Base-by-base conservation (phyloP, 768 basidiomycete genomes). In the Auricularia heimuer region DNA sequence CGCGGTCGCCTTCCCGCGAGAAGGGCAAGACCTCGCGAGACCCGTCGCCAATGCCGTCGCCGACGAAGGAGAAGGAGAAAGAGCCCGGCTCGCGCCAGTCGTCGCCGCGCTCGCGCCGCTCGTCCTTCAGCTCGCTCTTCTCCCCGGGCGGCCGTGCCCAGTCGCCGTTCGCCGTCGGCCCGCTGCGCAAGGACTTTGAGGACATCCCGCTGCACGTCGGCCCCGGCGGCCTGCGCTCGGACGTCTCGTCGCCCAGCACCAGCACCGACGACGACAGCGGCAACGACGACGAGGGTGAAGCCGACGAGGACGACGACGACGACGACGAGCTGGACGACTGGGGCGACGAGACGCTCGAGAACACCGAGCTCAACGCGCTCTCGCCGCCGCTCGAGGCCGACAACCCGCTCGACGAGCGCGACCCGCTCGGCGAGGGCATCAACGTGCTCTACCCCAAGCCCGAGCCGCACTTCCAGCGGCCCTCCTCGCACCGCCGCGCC, bases 351-450 rank as follows among this genome's bases (percentile, higher is more conserved):
- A 97, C 94, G 0, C 89, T 90, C 73, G 81, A 84, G 69, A 97
- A 97, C 74, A 96, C 94, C 1, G 90, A 93, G 74, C 85, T 81
- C 68, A 95, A 95, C 70, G 83, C 89, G 0, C 78, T 87, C 45
- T 76, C 81, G 54, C 71, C 73, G 0, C 78, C 67, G 8, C 35
- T 62, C 75, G 47, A 65, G 60, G 16, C 33, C 1, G 60, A 35
- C 18, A 18, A 35, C 37, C 60, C 60, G 14, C 37, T 61, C 37
- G 21, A 18, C 37, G 33, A 61, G 60, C 83, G 87, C 1, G 94
- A 95, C 74, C 91, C 90, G 0, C 80, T 95, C 11, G 95, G 95
- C 14, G 94, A 97, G 75, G 95, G 93, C 64, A 89, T 92, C 21
- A 94, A 94, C 70, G 88, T 94, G 63, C 84, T 74, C 76, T 66